Conservation (phyloP, 2,329 filamentous ascomycete species). For the Aspergillus quadrilineatus region DNA sequence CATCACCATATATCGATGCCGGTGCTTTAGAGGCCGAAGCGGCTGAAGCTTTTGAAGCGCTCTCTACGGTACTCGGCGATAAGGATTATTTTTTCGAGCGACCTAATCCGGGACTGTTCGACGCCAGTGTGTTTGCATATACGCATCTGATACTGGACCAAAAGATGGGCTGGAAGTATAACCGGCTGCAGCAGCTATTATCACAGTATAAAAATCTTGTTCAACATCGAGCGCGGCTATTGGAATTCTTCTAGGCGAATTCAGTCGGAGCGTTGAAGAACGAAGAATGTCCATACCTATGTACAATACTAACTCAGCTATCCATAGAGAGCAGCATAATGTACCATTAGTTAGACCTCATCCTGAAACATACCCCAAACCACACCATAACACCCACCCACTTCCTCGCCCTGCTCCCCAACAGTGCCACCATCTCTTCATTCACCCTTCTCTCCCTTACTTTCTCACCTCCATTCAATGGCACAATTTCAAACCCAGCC, state of each 20-base stretch:
- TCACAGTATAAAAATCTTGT: constrained; percentile 62
- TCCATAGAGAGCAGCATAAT: constrained; percentile 1
- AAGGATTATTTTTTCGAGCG: constrained; percentile 62
- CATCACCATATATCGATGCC: constrained; percentile 53
- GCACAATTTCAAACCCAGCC: constrained; percentile 48
- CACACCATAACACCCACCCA: constrained; percentile 61
- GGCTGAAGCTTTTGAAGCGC: constrained; percentile 60
- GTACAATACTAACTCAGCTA: constrained; percentile 18
- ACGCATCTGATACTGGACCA: constrained; percentile 75
- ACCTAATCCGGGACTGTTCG: constrained; percentile 68
- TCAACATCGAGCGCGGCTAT: constrained; percentile 61
- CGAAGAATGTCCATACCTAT: constrained; percentile 5
- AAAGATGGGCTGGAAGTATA: constrained; percentile 62
- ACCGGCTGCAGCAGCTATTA: constrained; percentile 59
- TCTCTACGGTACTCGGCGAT: constrained; percentile 59
- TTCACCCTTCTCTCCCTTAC: constrained; percentile 48
- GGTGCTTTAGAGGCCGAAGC: constrained; percentile 61
- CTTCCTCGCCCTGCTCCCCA: constrained; percentile 62
- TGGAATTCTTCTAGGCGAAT: constrained; percentile 49
- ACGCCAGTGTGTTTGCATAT: constrained; percentile 88
- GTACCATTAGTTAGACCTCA: constrained; percentile 16
- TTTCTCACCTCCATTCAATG: constrained; percentile 23
- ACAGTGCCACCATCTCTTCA: constrained; percentile 56
- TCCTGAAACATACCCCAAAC: constrained; percentile 53
- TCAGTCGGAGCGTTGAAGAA: not conserved